Evolutionary conservation across 306 rosid genomes (phyloP), one percentile per base, ranked within the genome.

Genomic region (Oemleria cerasiformis): DNA sequence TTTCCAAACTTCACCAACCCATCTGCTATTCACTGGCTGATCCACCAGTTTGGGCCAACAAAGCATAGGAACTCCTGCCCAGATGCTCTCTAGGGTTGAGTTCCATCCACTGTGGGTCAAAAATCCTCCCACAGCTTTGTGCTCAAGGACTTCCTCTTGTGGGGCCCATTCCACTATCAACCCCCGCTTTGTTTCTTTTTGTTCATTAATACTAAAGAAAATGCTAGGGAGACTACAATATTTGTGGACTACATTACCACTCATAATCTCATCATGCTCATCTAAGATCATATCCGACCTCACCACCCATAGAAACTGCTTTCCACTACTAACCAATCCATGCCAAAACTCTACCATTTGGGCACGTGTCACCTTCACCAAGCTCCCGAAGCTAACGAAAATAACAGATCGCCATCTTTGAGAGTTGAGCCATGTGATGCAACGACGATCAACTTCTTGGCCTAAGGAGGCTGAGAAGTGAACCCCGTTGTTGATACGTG

Each of bases 311-410:
- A 77, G 14, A 7, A 70, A 63, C 4, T 30, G 71, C 12, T 70
- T 19, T 5, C 71, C 58, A 3, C 70, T 63, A 21, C 43, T 53
- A 8, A 69, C 57, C 47, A 76, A 51, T 25, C 75, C 80, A 2
- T 70, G 45, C 75, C 71, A 69, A 30, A 76, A 41, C 50, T 70
- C 80, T 4, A 76, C 8, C 42, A 69, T 5, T 19, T 76, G 65
- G 13, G 1, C 12, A 9, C 6, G 30, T 3, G 66, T 40, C 34
- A 49, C 17, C 19, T 8, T 36, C 10, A 30, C 48, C 12, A 62
- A 13, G 20, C 51, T 76, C 8, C 71, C 75, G 13, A 76, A 76
- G 71, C 71, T 70, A 36, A 63, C 74, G 0, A 67, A 75, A 1
- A 75, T 6, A 17, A 75, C 79, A 0, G 70, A 48, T 48, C 30